These are phyloP conservation scores for Elsinoe arachidis DNA, from an alignment of 2,329 filamentous ascomycete genomes.

Conservation along the genomic window DNA sequence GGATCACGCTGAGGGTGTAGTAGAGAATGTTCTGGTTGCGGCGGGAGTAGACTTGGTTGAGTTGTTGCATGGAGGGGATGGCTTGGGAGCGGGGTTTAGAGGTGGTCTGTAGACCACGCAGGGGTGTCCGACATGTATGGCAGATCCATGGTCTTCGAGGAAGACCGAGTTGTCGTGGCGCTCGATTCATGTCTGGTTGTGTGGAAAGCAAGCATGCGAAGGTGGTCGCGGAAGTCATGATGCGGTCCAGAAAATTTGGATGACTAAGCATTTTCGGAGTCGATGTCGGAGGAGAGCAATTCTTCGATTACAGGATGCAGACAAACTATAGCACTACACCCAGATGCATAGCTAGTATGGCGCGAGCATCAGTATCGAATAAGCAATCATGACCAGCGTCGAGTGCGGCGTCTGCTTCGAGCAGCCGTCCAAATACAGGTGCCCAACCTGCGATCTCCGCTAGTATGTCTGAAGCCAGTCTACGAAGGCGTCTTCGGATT, in stretches of 20 bases:
- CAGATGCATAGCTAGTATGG: no score
- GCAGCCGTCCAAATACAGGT: slow-evolving; percentile 42
- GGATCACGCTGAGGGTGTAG: slow-evolving; percentile 67
- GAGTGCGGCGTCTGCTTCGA: slow-evolving; percentile 37
- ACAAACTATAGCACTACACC: no score
- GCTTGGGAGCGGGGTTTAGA: background rate
- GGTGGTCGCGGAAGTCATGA: background rate
- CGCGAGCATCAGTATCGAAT: no score
- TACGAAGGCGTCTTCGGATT: background rate
- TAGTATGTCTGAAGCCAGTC: slow-evolving; percentile 28
- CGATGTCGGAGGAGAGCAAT: background rate
- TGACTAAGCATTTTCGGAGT: slow-evolving; percentile 11
- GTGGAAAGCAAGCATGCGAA: slow-evolving; percentile 9
- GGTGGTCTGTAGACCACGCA: background rate
- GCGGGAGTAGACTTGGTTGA: slow-evolving; percentile 16
- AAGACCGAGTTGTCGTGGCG: background rate
- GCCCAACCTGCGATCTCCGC: slow-evolving; percentile 38
- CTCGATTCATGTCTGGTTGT: background rate
- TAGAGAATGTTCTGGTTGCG: slow-evolving; percentile 41
- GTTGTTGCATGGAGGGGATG: slow-evolving; percentile 13
- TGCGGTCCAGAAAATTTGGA: slow-evolving; percentile 4
- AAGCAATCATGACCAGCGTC: slow-evolving; percentile 13
- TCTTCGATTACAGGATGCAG: background rate
- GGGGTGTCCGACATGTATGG: background rate
- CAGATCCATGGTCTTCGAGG: background rate